Conservation (phyloP, 257 asterid species). For the Agastache rugosa region DNA sequence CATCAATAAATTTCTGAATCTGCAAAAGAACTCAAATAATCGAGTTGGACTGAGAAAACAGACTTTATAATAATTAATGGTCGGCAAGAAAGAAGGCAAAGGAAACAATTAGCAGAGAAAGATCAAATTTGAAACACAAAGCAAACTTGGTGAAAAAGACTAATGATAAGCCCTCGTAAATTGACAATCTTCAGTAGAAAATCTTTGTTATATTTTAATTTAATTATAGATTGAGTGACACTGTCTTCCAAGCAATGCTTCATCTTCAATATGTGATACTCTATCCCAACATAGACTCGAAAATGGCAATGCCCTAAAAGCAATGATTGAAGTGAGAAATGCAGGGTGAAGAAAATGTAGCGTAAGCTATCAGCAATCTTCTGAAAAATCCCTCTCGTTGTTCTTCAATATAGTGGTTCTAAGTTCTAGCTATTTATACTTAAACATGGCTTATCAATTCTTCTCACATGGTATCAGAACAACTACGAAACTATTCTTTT, state of each 20-base stretch:
- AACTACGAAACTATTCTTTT: conserved; percentile 2
- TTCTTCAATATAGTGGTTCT: not conserved
- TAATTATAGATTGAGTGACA: not conserved
- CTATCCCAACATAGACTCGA: not conserved
- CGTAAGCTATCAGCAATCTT: not conserved
- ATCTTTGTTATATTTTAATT: not conserved
- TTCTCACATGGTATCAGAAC: not conserved
- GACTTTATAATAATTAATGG: conserved; percentile 10
- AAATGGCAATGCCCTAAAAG: not conserved
- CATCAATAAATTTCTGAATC: conserved; percentile 68
- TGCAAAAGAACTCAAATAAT: conserved; percentile 37
- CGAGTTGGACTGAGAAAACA: conserved; percentile 3
- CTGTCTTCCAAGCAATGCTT: not conserved
- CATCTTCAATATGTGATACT: conserved; percentile 1
- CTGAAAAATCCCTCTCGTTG: not conserved
- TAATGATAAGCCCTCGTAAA: not conserved
- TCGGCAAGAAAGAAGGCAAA: conserved; percentile 3
- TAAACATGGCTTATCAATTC: not conserved
- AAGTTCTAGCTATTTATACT: not conserved
- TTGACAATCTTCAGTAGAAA: not conserved
- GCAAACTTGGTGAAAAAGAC: not conserved
- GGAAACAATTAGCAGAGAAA: not conserved
- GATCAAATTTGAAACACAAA: not conserved
- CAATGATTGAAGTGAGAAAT: not conserved
- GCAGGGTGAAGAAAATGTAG: not conserved